Percentiles rank a stretch among this genome's conserved stretches.
These are phyloP conservation scores for Cercophora samala DNA, from an alignment of 495 filamentous ascomycete genomes.

Conservation along the genomic window DNA sequence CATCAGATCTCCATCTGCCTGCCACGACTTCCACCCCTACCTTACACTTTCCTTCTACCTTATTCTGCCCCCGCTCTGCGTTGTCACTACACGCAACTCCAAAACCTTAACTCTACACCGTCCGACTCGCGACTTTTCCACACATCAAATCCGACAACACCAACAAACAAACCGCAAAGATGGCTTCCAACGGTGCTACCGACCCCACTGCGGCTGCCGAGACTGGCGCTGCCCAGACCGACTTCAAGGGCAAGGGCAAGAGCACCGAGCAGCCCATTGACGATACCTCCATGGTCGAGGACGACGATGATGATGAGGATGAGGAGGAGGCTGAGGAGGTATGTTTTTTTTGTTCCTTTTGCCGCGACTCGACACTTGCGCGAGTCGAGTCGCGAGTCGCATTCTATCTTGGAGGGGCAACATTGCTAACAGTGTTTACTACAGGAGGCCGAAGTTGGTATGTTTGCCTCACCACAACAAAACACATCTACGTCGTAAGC, in stretches of 20 bases:
- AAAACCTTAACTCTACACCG: not conserved
- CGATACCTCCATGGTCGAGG: constrained; percentile 67
- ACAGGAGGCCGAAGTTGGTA: constrained; percentile 46
- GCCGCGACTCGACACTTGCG: not conserved
- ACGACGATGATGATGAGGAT: constrained; percentile 62
- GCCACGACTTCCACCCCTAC: constrained; percentile 9
- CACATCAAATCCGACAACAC: not conserved
- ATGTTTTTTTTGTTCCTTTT: constrained; percentile 24
- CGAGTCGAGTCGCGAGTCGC: constrained; percentile 5
- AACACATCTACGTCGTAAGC: not conserved
- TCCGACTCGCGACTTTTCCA: not conserved
- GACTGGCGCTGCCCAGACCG: constrained; percentile 31
- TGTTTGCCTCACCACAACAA: constrained; percentile 5
- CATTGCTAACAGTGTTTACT: constrained; percentile 24
- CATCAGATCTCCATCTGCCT: constrained; percentile 13
- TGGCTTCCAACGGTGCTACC: constrained; percentile 41
- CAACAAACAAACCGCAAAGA: constrained; percentile 24
- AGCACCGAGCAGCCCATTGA: constrained; percentile 42
- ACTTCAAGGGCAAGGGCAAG: constrained; percentile 55
- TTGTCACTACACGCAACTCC: not conserved
- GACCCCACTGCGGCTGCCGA: constrained; percentile 32
- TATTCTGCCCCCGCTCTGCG: not conserved
- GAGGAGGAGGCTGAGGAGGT: constrained; percentile 63
- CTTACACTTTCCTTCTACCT: constrained; percentile 8
- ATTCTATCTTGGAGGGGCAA: not conserved